Evolutionary conservation across 2,329 filamentous ascomycete species (phyloP).

Genomic region (Colletotrichum costaricense): DNA sequence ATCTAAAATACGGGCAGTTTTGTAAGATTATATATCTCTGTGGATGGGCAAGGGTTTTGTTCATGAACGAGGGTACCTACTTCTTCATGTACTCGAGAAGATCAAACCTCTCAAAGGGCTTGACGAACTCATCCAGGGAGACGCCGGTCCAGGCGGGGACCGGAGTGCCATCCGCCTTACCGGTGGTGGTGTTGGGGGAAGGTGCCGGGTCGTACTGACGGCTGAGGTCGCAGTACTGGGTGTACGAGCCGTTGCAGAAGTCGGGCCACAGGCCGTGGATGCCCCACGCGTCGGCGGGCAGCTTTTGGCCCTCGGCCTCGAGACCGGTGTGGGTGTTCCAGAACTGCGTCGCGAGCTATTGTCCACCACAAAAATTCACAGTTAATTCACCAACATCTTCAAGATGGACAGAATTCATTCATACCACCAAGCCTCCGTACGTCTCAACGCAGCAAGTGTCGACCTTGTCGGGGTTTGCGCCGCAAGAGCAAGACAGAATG

Average conservation of each 20-base stretch:
- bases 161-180: conserved; percentile 60
- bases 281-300: conserved; percentile 68
- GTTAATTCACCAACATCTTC: not conserved
- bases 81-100: conserved; percentile 74
- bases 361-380: not conserved
- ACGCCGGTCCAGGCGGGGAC: conserved; percentile 70
- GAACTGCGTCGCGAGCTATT: conserved; percentile 68
- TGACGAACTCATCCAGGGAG: conserved; percentile 68
- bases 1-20: not conserved
- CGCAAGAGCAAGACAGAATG: conserved; percentile 60
- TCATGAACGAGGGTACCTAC: conserved; percentile 37
- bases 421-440: conserved; percentile 68
- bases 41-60: too few species aligned
- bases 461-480: conserved; percentile 55
- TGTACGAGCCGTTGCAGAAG: conserved; percentile 65
- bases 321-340: conserved; percentile 74
- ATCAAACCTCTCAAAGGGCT: conserved; percentile 67
- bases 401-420: conserved; percentile 18
- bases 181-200: conserved; percentile 72
- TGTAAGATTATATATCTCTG: conserved; percentile 40
- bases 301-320: conserved; percentile 66
- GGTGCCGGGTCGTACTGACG: conserved; percentile 73
- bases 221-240: conserved; percentile 74
- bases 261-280: conserved; percentile 71
- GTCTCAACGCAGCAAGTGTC: conserved; percentile 76